Evolutionary conservation across 345 rosid species (phyloP).

Genomic region (Capsella bursapastoris): DNA sequence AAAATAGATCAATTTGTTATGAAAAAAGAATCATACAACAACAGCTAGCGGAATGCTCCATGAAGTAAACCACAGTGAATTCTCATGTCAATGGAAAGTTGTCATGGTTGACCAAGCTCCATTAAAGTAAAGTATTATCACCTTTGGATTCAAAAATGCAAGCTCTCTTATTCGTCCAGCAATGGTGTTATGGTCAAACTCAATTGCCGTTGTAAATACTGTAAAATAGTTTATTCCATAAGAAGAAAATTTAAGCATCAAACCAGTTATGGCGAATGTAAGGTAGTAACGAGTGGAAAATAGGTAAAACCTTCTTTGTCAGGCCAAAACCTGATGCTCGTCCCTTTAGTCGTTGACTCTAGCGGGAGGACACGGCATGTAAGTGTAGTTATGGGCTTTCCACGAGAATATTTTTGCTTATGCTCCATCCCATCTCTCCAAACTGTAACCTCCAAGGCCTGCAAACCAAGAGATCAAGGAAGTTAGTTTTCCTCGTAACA

Average conservation of each 20-base stretch:
- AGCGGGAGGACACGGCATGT: slow-evolving; percentile 56
- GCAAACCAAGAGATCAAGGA: slow-evolving; percentile 35
- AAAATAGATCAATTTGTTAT: slow-evolving; percentile 19
- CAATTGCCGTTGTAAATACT: slow-evolving; percentile 89
- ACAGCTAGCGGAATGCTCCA: slow-evolving; percentile 25
- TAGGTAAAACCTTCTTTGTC: slow-evolving; percentile 78
- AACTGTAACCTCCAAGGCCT: slow-evolving; percentile 84
- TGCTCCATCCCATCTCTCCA: slow-evolving; percentile 91
- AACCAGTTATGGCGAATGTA: slow-evolving; percentile 14
- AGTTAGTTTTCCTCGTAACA: slow-evolving; percentile 5
- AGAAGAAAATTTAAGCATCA: slow-evolving; percentile 28
- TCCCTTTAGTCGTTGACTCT: slow-evolving; percentile 74
- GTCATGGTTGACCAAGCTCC: slow-evolving; percentile 12
- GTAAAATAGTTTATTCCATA: slow-evolving; percentile 34
- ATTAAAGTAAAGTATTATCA: slow-evolving; percentile 36
- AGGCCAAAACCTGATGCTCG: slow-evolving; percentile 91
- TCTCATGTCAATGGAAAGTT: slow-evolving; percentile 15
- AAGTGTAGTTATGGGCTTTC: slow-evolving; percentile 72
- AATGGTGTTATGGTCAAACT: slow-evolving; percentile 85
- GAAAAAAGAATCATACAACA: slow-evolving; percentile 13
- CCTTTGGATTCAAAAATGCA: slow-evolving; percentile 95
- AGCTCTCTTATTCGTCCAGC: slow-evolving; percentile 95
- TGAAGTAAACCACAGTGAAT: slow-evolving; percentile 17
- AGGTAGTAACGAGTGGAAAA: slow-evolving; percentile 30
- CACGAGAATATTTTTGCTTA: slow-evolving; percentile 85